phyloP scores from a whole-genome alignment of 768 basidiomycete species.

The Xanthoconium purpureum region DNA sequence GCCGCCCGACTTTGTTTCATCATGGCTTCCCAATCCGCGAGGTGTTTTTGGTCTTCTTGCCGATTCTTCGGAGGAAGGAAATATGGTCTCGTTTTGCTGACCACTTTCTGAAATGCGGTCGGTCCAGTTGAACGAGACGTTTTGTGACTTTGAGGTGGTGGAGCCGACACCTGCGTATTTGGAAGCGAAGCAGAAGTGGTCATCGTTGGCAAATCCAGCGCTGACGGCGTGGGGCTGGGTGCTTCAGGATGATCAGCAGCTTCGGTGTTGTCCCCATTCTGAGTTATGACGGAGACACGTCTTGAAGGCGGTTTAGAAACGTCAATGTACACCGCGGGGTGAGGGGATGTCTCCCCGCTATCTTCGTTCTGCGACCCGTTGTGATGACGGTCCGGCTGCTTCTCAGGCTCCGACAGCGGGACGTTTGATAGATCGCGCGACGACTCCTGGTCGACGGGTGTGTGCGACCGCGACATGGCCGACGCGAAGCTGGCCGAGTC shows the following conservation, averaged over 20 bases:
- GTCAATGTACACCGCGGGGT: slow-evolving; percentile 46
- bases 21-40: slow-evolving; percentile 85
- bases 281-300: slow-evolving; percentile 25
- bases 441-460: slow-evolving; percentile 15
- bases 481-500: slow-evolving; percentile 16
- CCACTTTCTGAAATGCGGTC: slow-evolving; percentile 71
- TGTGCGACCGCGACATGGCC: slow-evolving; percentile 22
- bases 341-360: slow-evolving; percentile 17
- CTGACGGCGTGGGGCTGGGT: slow-evolving; percentile 5
- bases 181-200: slow-evolving; percentile 34
- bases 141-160: slow-evolving; percentile 33
- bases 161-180: slow-evolving; percentile 16
- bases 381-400: not conserved
- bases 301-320: slow-evolving; percentile 35
- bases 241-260: not conserved
- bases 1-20: slow-evolving; percentile 74
- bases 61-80: slow-evolving; percentile 82
- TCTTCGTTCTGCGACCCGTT: slow-evolving; percentile 1
- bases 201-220: slow-evolving; percentile 22
- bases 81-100: slow-evolving; percentile 79
- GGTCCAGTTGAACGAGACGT: slow-evolving; percentile 59
- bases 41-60: slow-evolving; percentile 77
- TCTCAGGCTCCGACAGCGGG: slow-evolving; percentile 20
- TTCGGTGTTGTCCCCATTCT: not conserved
- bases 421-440: slow-evolving; percentile 22